Base-by-base conservation (phyloP, 768 basidiomycete species). In the Lactarius psammicola region DNA sequence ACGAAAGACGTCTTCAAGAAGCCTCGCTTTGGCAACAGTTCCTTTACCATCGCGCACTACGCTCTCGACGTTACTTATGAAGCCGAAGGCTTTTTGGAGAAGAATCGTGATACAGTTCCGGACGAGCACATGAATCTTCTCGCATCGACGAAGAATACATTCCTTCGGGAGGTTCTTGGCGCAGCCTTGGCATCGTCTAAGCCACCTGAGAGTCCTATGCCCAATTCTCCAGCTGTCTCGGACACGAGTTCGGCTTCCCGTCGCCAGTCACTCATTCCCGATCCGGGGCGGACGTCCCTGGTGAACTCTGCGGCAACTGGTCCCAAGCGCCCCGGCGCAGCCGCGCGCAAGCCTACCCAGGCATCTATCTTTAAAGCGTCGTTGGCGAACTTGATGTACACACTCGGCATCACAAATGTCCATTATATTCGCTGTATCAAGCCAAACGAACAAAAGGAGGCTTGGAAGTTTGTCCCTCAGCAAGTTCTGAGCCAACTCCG, bases 341-440 rank as follows among this genome's bases (percentile, higher is more conserved):
- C 85, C 1, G 82, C 84, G n/a, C 88, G 82, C 77, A 99, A 99
- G 75, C 97, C 95, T 1, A 99, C 97, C 0, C 90, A 98, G 69
- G 97, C 96, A 30, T 95, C 93, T 7, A 99, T 99, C 75, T 99
- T 99, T 84, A 99, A 99, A 75, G 87, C 90, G 2, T 98, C 95
- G 0, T 79, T 99, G 60, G 89, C 92, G 74, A 89, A 86, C 56
- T 80, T 99, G 53, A 99, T 99, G 96, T 95, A 97, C 42, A 99
- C 97, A 0, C 88, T 99, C 69, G 90, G 92, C 72, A 89, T 92
- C 65, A 99, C 97, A 15, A 98, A 99, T 72, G 97, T 98, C 0
- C 97, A 99, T 74, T 99, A 99, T 74, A 99, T 99, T 73, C 87
- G 97, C 56, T 99, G 97, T 76, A 98, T 99, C 81, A 99, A 99